Percentiles rank a stretch among this genome's conserved stretches.
Conservation (phyloP, 2,329 filamentous ascomycete species). For the Escovopsis sp. region DNA sequence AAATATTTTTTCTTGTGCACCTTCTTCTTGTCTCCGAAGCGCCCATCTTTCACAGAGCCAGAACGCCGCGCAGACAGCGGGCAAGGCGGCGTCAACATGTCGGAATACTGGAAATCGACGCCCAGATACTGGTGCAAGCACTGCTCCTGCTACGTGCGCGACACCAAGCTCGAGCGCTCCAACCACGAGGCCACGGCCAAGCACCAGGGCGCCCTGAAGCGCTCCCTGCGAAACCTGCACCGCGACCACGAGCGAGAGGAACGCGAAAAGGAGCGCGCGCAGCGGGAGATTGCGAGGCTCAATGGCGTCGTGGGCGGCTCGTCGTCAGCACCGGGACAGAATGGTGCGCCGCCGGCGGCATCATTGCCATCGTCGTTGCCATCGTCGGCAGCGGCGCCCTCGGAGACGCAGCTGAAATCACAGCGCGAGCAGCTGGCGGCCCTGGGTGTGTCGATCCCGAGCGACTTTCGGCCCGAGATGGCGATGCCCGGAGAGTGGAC, state of each 20-base stretch:
- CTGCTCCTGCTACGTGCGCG: slow-evolving; percentile 75
- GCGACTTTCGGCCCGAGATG: slow-evolving; percentile 63
- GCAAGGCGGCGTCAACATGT: slow-evolving; percentile 40
- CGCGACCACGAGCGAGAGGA: slow-evolving; percentile 68
- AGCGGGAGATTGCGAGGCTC: slow-evolving; percentile 71
- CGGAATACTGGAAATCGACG: slow-evolving; percentile 98
- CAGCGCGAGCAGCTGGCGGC: slow-evolving; percentile 81
- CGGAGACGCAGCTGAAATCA: slow-evolving; percentile 55
- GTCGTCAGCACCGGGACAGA: slow-evolving; percentile 12
- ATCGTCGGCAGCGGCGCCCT: slow-evolving; percentile 8
- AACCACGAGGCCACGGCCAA: slow-evolving; percentile 81
- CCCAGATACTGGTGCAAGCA: slow-evolving; percentile 98
- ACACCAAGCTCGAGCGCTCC: slow-evolving; percentile 76
- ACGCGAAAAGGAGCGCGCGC: slow-evolving; percentile 68
- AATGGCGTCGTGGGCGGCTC: slow-evolving; percentile 55
- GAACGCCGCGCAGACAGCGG: neutral
- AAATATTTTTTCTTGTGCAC: too few relatives aligned
- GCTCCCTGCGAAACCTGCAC: slow-evolving; percentile 79
- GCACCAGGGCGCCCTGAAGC: slow-evolving; percentile 76
- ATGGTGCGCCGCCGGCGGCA: too few relatives aligned
- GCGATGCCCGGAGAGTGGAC: slow-evolving; percentile 86
- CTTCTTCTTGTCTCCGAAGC: too few relatives aligned
- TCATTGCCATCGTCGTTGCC: slow-evolving; percentile 10
- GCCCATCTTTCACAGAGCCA: neutral
- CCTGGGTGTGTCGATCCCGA: slow-evolving; percentile 73